A percentile compares a stretch with the other conserved stretches of the same genome.
Evolutionary conservation across 208 protist species (phyloP).

Genomic region (Acanthamoeba sp.): DNA sequence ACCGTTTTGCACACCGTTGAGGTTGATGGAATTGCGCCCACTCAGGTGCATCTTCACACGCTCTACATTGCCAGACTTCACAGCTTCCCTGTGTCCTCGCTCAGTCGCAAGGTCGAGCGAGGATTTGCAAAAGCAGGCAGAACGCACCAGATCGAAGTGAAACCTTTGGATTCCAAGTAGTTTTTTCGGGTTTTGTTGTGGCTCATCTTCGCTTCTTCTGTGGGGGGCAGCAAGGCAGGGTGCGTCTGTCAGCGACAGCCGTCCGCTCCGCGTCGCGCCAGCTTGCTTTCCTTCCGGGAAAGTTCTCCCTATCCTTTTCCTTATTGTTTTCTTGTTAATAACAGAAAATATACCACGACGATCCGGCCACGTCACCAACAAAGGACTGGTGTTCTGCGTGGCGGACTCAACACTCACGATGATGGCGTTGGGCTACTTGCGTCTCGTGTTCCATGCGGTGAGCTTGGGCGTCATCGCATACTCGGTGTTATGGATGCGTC

Average conservation of each 20-base stretch:
- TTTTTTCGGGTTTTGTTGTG: background rate
- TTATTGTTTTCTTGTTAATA: background rate
- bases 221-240: background rate
- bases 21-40: constrained; percentile 35
- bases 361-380: background rate
- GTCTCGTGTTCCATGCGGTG: background rate
- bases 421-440: background rate
- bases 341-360: background rate
- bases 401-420: too few species aligned
- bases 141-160: constrained; percentile 2
- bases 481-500: background rate
- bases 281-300: background rate
- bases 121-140: background rate
- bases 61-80: constrained; percentile 12
- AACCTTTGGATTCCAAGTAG: background rate
- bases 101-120: too few species aligned
- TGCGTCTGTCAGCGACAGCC: background rate
- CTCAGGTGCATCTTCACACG: constrained; percentile 52
- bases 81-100: background rate
- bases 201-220: background rate
- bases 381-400: too few species aligned
- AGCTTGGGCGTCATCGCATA: background rate
- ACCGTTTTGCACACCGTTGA: constrained; percentile 47
- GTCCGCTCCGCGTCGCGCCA: background rate
- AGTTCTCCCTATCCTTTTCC: background rate